Conservation (phyloP, 805 yeast genomes). For the Candida nitratophila region DNA sequence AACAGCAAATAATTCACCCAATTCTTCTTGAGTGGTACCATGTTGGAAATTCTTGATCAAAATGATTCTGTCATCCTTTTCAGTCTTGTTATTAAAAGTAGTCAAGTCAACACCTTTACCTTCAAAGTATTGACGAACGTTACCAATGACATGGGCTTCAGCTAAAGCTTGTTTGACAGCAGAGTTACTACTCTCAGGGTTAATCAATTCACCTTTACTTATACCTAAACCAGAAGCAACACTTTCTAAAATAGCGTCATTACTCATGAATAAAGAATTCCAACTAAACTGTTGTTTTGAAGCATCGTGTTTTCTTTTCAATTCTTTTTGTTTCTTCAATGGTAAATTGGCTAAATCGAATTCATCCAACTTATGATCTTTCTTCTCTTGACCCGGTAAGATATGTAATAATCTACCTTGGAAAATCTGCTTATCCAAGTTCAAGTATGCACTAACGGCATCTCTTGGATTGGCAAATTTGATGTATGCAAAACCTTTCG, state of each 20-base stretch:
- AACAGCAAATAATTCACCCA: constrained; percentile 73
- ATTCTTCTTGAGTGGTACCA: constrained; percentile 75
- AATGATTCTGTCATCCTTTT: constrained; percentile 73
- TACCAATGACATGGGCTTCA: constrained; percentile 91
- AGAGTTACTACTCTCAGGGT: constrained; percentile 78
- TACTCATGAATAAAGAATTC: constrained; percentile 89
- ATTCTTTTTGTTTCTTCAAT: constrained; percentile 80
- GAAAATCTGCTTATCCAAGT: constrained; percentile 79
- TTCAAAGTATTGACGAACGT: constrained; percentile 83
- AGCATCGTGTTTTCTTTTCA: constrained; percentile 80
- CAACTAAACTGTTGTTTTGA: constrained; percentile 84
- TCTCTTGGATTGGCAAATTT: constrained; percentile 60
- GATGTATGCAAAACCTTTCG: constrained; percentile 90
- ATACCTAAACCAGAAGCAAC: constrained; percentile 83
- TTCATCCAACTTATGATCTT: constrained; percentile 80
- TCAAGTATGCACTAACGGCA: constrained; percentile 70
- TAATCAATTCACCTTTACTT: constrained; percentile 73
- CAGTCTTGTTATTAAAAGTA: constrained; percentile 52
- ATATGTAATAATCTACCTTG: constrained; percentile 93
- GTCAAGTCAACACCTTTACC: constrained; percentile 77
- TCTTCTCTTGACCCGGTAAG: constrained; percentile 76
- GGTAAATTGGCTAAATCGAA: constrained; percentile 89
- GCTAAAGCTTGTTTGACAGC: constrained; percentile 97
- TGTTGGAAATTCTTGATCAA: constrained; percentile 86
- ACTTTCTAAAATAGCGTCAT: constrained; percentile 86